These are phyloP conservation scores for Ciborinia camelliae DNA, from an alignment of 2,329 filamentous ascomycete species.

Conservation along the genomic window DNA sequence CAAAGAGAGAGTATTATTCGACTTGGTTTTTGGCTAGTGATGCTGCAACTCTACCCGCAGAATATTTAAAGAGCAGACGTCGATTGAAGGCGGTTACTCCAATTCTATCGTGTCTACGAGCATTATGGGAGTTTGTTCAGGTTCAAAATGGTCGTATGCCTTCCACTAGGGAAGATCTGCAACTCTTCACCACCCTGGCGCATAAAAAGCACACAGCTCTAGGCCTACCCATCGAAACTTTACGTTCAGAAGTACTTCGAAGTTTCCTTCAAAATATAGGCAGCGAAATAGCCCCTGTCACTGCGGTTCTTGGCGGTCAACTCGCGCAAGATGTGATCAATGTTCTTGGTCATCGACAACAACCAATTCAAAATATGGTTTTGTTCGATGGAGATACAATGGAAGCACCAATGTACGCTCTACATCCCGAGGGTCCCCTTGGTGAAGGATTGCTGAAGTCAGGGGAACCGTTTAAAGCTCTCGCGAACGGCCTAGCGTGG, in stretches of 20 bases:
- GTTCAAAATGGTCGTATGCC: constrained; percentile 53
- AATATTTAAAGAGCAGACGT: constrained; percentile 66
- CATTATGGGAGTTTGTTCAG: constrained; percentile 83
- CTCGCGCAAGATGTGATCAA: constrained; percentile 97
- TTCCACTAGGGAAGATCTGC: constrained; percentile 61
- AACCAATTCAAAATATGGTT: constrained; percentile 92
- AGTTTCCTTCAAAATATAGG: constrained; percentile 84
- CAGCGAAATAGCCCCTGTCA: constrained; percentile 79
- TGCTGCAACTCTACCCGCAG: constrained; percentile 65
- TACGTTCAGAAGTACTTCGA: constrained; percentile 69
- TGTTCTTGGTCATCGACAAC: constrained; percentile 83
- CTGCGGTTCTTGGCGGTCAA: constrained; percentile 84
- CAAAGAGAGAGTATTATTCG: constrained; percentile 86
- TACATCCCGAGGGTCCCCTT: constrained; percentile 66
- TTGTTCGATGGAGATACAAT: constrained; percentile 84
- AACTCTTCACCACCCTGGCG: constrained; percentile 72
- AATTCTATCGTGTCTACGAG: constrained; percentile 78
- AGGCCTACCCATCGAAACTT: constrained; percentile 62
- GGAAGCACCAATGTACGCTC: constrained; percentile 73
- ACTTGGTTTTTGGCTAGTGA: constrained; percentile 82
- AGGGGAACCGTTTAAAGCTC: constrained; percentile 19
- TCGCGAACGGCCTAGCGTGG: constrained; percentile 20
- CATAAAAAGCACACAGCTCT: constrained; percentile 75
- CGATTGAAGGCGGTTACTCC: constrained; percentile 76
- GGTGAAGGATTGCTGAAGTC: constrained; percentile 44